These are phyloP conservation scores for Agarophyton chilense DNA, from an alignment of 23 red algal genomes.

Conservation along the genomic window DNA sequence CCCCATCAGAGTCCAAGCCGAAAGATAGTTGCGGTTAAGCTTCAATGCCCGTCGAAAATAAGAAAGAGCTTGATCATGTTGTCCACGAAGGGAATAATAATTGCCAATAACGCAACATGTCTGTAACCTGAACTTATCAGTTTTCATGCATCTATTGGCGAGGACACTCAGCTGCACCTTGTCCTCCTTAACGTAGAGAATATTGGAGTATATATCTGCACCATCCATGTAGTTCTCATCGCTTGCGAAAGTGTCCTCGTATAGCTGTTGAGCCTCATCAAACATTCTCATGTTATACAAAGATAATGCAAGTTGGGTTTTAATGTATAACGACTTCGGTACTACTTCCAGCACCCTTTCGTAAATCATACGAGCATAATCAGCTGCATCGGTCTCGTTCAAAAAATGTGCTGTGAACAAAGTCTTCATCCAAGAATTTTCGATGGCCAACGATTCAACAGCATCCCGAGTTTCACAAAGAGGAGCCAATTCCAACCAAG, in stretches of 20 bases:
- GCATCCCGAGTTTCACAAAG: slow-evolving; percentile 37
- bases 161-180: slow-evolving; percentile 77
- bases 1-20: slow-evolving; percentile 96
- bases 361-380: slow-evolving; percentile 53
- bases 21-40: slow-evolving; percentile 88
- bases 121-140: slow-evolving; percentile 91
- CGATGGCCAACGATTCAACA: slow-evolving; percentile 40
- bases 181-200: slow-evolving; percentile 97
- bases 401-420: slow-evolving; percentile 66
- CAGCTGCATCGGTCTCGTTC: slow-evolving; percentile 50
- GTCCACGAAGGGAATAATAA: slow-evolving; percentile 90
- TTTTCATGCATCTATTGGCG: slow-evolving; percentile 74
- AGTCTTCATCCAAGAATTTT: slow-evolving; percentile 65
- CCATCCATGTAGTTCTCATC: slow-evolving; percentile 86
- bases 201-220: slow-evolving; percentile 90
- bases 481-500: slow-evolving; percentile 74
- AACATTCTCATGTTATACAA: slow-evolving; percentile 85
- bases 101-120: slow-evolving; percentile 99
- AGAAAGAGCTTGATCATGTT: slow-evolving; percentile 91
- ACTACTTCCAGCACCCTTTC: slow-evolving; percentile 57
- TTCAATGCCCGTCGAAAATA: slow-evolving; percentile 93
- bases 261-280: slow-evolving; percentile 81
- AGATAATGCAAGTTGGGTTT: slow-evolving; percentile 65
- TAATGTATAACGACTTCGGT: slow-evolving; percentile 41
- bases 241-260: slow-evolving; percentile 48